Conservation (phyloP, 345 rosid species). For the Mallotus nudiflorus region DNA sequence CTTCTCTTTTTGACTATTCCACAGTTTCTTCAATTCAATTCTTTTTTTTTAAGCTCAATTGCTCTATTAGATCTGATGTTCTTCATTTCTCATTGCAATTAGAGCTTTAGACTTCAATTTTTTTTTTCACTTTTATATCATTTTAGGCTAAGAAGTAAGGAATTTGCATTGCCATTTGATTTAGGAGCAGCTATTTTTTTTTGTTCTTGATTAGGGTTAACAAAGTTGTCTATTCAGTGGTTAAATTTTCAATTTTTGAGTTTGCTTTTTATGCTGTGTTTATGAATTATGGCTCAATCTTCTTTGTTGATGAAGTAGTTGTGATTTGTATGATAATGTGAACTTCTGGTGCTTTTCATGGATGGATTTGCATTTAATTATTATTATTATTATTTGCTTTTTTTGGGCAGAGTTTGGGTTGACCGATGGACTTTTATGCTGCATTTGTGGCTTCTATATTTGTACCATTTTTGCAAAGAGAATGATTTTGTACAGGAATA, state of each 20-base stretch:
- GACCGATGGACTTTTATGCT: no score
- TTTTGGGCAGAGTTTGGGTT: constrained; percentile 7
- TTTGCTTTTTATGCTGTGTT: not conserved
- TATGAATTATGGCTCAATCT: not conserved
- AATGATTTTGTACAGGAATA: no score
- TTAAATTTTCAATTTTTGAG: not conserved
- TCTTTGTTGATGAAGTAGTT: not conserved
- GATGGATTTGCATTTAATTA: not conserved
- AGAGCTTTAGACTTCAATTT: not conserved
- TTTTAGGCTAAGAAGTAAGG: not conserved
- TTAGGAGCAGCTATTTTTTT: not conserved
- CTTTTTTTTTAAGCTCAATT: not conserved
- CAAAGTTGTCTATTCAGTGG: not conserved
- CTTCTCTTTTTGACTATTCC: not conserved
- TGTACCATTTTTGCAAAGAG: no score
- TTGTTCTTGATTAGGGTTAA: no score
- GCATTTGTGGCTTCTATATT: no score
- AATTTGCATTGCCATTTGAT: not conserved
- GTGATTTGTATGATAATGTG: not conserved
- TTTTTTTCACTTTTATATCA: no score
- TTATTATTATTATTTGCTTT: no score
- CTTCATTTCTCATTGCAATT: not conserved
- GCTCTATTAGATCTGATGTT: not conserved
- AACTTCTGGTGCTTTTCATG: not conserved
- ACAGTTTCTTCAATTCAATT: no score